Evolutionary conservation across 2,329 filamentous ascomycete species (phyloP), one percentile per base, ranked within the genome.

Genomic region (Blumeria hordei): DNA sequence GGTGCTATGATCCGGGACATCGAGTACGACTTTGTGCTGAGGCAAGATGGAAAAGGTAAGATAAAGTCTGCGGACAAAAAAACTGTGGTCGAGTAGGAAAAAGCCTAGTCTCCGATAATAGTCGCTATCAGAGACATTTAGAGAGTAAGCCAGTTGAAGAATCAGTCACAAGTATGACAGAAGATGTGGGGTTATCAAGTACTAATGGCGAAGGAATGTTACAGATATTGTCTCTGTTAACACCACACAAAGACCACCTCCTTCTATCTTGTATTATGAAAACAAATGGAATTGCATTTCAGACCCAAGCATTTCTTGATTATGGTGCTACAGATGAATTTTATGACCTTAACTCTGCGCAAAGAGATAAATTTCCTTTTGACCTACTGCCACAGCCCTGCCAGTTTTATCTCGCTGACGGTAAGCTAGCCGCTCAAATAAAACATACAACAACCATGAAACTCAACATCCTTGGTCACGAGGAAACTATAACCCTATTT

Each of bases 191-290:
- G 32, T 18, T 18, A 52, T 52, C 33, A 52, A 11, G 50, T 53
- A 53, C 16, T 4, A 39, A 32, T 41, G n/a, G 18, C 9, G 50
- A 53, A 36, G n/a, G 10, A 39, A 39, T 21, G 10, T 53, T 28
- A 41, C 50, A 53, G n/a, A 53, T 53, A 39, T 53, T 53, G 35
- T 53, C 50, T 18, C 18, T 39, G 34, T 39, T 6, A 16, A 53
- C 34, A 16, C 50, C 50, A 41, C 50, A 53, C 18, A 53, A 53
- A 21, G 12, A 53, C 50, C 34, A 37, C 35, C 50, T 53, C 14
- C 43, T 47, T 6, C n/a, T n/a, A n/a, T 21, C 43, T 10, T 47
- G 14, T 47, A 21, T n/a, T n/a, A n/a, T n/a, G n/a, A n/a, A n/a
- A n/a, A n/a, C n/a, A n/a, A n/a, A n/a, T n/a, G n/a, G n/a, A n/a